Base-by-base conservation (phyloP, 352 stramenopile species). In the Pythium volutum region DNA sequence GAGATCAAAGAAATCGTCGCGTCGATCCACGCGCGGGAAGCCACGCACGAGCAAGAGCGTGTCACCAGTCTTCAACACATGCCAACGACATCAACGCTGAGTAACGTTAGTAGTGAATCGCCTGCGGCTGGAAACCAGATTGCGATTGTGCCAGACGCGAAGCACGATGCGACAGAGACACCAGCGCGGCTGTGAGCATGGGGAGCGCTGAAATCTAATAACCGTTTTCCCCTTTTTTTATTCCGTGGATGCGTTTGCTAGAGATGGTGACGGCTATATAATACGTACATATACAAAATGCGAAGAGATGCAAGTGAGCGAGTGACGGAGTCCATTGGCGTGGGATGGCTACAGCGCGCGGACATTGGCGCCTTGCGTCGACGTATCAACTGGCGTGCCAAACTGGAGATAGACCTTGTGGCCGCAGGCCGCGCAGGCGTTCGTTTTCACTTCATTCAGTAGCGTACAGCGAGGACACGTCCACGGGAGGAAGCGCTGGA, bases 381-480 rank as follows among this genome's bases (percentile, higher is more conserved):
- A 52, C 10, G 34, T 14, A 18, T 61, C 65, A 16, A 57, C 20
- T 0, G 58, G 56, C 25, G 20, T 51, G 38, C 46, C 56, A 31
- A 47, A 55, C 38, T 42, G 31, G 4, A 74, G 43, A 38, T 65
- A 52, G 4, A 71, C 67, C 10, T 56, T 52, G 36, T 83, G 59
- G 3, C 74, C 80, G 48, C 85, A 95, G 16, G 74, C 85, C 6
- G 63, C 78, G 54, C 83, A 94, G 14, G 41, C 60, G 3, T 64
- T 51, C 27, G 66, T 69, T 12, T 62, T 66, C 0, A 54, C 23
- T 20, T 79, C 60, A 57, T 94, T 94, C 12, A 87, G 51, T 3
- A 94, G 75, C n/a, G 85, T 94, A 61, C 85, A 94, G 4, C 73
- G 73, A 54, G 75, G 71, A 70, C 85, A 94, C 34, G 75, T 57